phyloP scores from a whole-genome alignment of 1,284 basidiomycete genomes.

The Cryptococcus depauperatus region DNA sequence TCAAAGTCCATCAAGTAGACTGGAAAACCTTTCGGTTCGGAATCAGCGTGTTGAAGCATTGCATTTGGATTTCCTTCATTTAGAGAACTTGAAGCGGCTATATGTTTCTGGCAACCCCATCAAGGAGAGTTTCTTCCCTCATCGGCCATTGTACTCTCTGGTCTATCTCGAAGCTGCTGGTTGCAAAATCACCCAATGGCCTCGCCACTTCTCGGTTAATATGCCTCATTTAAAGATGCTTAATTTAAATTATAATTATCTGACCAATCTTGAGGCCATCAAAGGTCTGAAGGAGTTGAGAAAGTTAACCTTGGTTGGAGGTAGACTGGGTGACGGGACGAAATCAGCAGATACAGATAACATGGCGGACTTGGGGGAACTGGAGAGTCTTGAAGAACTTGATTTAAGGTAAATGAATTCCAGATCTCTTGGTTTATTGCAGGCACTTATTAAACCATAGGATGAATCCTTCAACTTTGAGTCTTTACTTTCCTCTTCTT shows the following conservation, averaged over 20 bases:
- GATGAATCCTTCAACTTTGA: conserved; percentile 92
- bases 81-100: conserved; percentile 82
- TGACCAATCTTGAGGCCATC: conserved; percentile 61
- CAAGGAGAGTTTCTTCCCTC: conserved; percentile 48
- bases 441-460: conserved; percentile 42
- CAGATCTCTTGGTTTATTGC: not conserved
- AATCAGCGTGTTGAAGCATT: conserved; percentile 56
- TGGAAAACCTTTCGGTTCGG: conserved; percentile 86
- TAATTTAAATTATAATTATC: conserved; percentile 93
- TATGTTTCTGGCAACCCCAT: conserved; percentile 68
- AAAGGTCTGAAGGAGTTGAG: conserved; percentile 65
- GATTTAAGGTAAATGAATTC: conserved; percentile 68
- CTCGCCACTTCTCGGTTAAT: conserved; percentile 56
- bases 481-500: conserved; percentile 82
- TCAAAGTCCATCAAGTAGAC: conserved; percentile 45
- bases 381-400: conserved; percentile 71
- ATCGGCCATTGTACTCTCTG: conserved; percentile 66
- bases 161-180: conserved; percentile 88
- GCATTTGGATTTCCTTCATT: conserved; percentile 55
- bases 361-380: conserved; percentile 59
- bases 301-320: conserved; percentile 78
- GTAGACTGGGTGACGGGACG: conserved; percentile 52
- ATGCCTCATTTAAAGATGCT: conserved; percentile 83
- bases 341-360: conserved; percentile 45
- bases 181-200: conserved; percentile 72